Conservation (phyloP, 441 rosid genomes). For the Dalechampia spathulata region DNA sequence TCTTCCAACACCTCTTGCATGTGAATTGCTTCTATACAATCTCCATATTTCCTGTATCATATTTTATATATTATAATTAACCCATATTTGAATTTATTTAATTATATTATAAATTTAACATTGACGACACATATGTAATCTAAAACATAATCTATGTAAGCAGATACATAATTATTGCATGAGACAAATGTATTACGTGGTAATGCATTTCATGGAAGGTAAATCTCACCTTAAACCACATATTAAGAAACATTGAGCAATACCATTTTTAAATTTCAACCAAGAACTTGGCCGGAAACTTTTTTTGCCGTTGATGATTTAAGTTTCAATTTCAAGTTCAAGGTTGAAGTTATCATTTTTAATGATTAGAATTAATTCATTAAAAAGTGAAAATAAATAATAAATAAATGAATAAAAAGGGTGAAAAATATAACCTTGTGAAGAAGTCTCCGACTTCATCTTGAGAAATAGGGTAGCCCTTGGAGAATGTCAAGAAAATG, state of each 20-base stretch:
- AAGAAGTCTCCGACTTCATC: constrained; percentile 45
- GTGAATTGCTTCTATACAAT: constrained; percentile 32
- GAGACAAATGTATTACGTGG: background rate
- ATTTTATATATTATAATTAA: too few relatives aligned
- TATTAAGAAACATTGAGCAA: too few relatives aligned
- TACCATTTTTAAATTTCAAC: too few relatives aligned
- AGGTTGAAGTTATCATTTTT: too few relatives aligned
- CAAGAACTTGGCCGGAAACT: too few relatives aligned
- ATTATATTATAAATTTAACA: background rate
- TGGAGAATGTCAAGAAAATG: constrained; percentile 69
- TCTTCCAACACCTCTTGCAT: constrained; percentile 43
- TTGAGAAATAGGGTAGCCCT: constrained; percentile 53
- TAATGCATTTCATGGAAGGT: background rate
- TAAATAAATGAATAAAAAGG: background rate
- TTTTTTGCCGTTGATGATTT: too few relatives aligned
- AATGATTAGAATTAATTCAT: too few relatives aligned
- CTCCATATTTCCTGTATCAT: constrained; percentile 61
- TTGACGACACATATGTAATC: background rate
- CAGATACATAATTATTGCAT: background rate
- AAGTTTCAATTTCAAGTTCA: too few relatives aligned
- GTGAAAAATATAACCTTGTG: constrained; percentile 25
- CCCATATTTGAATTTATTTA: background rate
- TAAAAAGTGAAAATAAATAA: background rate
- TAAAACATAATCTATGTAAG: background rate
- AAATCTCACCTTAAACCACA: background rate